A percentile compares a stretch with the other conserved stretches of the same genome.
phyloP scores from a whole-genome alignment of 1,284 basidiomycete genomes.

The Ceratobasidium papillatum region DNA sequence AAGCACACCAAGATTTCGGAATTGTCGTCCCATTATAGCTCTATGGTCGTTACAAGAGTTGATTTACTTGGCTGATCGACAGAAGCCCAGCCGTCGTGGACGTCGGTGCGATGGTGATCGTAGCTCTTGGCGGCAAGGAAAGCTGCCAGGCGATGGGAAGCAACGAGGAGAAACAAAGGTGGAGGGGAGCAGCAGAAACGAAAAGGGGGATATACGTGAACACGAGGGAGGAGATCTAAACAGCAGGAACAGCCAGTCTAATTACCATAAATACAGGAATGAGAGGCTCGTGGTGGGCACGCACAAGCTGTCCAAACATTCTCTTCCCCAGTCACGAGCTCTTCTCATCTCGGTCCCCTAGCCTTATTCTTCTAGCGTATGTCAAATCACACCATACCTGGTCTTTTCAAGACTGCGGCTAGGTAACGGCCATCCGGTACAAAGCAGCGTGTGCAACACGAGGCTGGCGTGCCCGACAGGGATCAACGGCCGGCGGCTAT shows the following conservation, averaged over 20 bases:
- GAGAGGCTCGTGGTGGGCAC: slow-evolving; percentile 20
- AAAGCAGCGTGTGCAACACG: slow-evolving; percentile 2
- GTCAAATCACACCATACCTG: slow-evolving; percentile 1
- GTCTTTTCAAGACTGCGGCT: background rate
- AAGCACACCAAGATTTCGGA: slow-evolving; percentile 5
- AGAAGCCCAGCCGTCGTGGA: background rate
- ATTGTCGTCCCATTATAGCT: slow-evolving; percentile 9
- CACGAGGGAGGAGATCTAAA: slow-evolving; percentile 20
- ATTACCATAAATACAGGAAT: slow-evolving; percentile 13
- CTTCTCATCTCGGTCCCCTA: slow-evolving; percentile 11
- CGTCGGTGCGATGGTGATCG: background rate
- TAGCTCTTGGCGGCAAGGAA: background rate
- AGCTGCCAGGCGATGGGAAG: background rate
- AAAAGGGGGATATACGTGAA: slow-evolving; percentile 1
- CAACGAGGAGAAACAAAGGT: background rate
- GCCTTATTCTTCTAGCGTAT: slow-evolving; percentile 13
- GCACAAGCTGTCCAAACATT: slow-evolving; percentile 8
- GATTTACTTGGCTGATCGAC: slow-evolving; percentile 11
- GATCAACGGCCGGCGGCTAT: background rate
- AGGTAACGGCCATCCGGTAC: background rate
- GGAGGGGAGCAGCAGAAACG: background rate
- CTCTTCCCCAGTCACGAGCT: slow-evolving; percentile 11
- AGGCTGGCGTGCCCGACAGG: slow-evolving; percentile 19
- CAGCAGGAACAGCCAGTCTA: slow-evolving; percentile 28
- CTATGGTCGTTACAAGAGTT: background rate